Evolutionary conservation across 352 stramenopile species (phyloP).

Genomic region (Bremia lactucae): DNA sequence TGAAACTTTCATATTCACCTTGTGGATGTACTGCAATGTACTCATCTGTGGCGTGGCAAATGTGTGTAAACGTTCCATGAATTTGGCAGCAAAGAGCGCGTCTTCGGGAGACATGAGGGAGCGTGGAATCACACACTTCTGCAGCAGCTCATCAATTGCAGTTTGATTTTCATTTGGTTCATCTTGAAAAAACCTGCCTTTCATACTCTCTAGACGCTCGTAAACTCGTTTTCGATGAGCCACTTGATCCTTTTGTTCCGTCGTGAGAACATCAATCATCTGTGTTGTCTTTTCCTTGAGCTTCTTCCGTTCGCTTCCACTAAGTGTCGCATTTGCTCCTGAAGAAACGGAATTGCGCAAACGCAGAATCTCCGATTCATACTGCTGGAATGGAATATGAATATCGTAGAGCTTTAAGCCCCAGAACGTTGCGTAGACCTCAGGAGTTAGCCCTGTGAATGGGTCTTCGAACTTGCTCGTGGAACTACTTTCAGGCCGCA

Average conservation of each 20-base stretch:
- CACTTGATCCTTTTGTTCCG: slow-evolving; percentile 82
- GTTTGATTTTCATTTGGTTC: slow-evolving; percentile 30
- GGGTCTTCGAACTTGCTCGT: slow-evolving; percentile 24
- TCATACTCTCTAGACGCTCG: slow-evolving; percentile 64
- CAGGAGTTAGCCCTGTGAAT: slow-evolving; percentile 59
- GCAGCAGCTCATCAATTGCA: slow-evolving; percentile 56
- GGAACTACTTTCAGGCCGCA: slow-evolving; percentile 13
- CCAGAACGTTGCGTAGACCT: slow-evolving; percentile 82
- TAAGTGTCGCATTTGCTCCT: slow-evolving; percentile 24
- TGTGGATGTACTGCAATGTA: slow-evolving; percentile 76
- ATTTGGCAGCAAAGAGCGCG: slow-evolving; percentile 75
- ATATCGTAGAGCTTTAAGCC: slow-evolving; percentile 82
- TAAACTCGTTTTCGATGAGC: slow-evolving; percentile 76
- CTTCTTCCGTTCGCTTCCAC: slow-evolving; percentile 62
- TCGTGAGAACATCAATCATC: slow-evolving; percentile 73
- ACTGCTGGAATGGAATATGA: slow-evolving; percentile 74
- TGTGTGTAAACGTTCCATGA: slow-evolving; percentile 71
- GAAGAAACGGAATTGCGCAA: slow-evolving; percentile 48
- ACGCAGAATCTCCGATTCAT: slow-evolving; percentile 72
- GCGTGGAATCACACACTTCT: slow-evolving; percentile 71
- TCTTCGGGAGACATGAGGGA: slow-evolving; percentile 75
- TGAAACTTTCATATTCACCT: slow-evolving; percentile 64
- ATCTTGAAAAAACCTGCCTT: slow-evolving; percentile 51
- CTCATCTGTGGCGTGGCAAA: slow-evolving; percentile 66
- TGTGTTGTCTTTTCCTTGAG: slow-evolving; percentile 67